phyloP scores from a whole-genome alignment of 2,329 filamentous ascomycete genomes.

The Huntiella bhutanensis region DNA sequence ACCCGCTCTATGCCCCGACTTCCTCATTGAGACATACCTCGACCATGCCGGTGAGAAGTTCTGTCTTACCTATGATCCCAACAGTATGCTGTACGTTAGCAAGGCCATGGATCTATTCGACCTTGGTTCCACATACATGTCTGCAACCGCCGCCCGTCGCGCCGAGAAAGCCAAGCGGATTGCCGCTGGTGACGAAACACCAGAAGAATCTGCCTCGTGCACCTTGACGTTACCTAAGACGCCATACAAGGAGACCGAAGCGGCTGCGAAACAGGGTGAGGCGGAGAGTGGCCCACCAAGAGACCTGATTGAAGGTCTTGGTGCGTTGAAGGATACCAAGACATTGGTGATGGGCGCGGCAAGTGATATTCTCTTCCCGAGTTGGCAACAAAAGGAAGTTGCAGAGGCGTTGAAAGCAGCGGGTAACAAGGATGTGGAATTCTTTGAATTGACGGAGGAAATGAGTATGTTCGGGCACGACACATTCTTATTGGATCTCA shows the following conservation, averaged over 20 bases:
- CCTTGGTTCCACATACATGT: conserved; percentile 53
- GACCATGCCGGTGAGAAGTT: conserved; percentile 98
- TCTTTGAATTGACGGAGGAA: conserved; percentile 85
- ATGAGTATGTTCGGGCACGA: conserved; percentile 91
- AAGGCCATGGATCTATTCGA: conserved; percentile 99
- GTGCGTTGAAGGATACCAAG: conserved; percentile 53
- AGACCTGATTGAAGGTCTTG: conserved; percentile 62
- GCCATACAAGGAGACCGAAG: conserved; percentile 71
- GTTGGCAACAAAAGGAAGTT: conserved; percentile 94
- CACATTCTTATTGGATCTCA: conserved; percentile 80
- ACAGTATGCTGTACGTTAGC: conserved; percentile 86
- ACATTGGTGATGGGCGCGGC: conserved; percentile 84
- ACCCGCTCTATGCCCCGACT: conserved; percentile 89
- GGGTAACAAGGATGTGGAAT: conserved; percentile 66
- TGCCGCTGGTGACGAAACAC: conserved; percentile 31
- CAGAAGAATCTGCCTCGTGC: conserved; percentile 31
- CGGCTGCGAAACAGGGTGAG: conserved; percentile 21
- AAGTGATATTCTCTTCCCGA: conserved; percentile 90
- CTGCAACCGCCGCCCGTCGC: conserved; percentile 41
- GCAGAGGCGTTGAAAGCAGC: conserved; percentile 59
- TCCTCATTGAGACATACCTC: conserved; percentile 92
- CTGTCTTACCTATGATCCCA: conserved; percentile 88
- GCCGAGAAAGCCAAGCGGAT: conserved; percentile 40
- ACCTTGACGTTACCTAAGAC: conserved; percentile 63
- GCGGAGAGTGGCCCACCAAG: conserved; percentile 38